phyloP scores from a whole-genome alignment of 1,284 basidiomycete genomes.

The Waitea zeae region DNA sequence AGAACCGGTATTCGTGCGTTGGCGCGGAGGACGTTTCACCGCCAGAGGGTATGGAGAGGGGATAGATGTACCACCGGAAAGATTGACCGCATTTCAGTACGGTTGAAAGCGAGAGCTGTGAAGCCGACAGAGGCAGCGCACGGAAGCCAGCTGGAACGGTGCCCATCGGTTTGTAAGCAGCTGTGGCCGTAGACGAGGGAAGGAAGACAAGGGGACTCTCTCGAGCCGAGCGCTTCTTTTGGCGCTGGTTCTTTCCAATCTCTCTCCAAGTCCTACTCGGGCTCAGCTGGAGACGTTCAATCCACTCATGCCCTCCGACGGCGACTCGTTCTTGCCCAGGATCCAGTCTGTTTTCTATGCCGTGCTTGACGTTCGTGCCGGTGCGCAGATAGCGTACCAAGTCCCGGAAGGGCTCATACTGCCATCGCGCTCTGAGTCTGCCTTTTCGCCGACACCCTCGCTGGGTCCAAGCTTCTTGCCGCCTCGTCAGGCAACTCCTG shows the following conservation, averaged over 20 bases:
- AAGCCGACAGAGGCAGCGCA: constrained; percentile 36
- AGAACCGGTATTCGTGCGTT: constrained; percentile 53
- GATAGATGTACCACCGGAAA: constrained; percentile 56
- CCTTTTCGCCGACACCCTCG: constrained; percentile 11
- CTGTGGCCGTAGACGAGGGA: too few species aligned
- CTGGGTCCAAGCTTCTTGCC: constrained; percentile 8
- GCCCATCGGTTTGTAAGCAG: too few species aligned
- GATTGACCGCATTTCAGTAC: constrained; percentile 71
- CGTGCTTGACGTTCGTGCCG: constrained; percentile 67
- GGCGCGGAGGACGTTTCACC: constrained; percentile 9
- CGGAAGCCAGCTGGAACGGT: constrained; percentile 27
- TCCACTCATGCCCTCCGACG: neutral
- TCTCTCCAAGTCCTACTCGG: too few species aligned
- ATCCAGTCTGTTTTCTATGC: constrained; percentile 82
- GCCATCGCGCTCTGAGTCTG: constrained; percentile 4
- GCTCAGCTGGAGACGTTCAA: too few species aligned
- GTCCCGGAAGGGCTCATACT: constrained; percentile 78
- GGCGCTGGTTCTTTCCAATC: too few species aligned
- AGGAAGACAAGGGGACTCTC: too few species aligned
- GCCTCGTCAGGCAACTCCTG: constrained; percentile 10
- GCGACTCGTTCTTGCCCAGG: constrained; percentile 57
- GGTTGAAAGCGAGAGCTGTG: constrained; percentile 50
- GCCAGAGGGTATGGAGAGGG: constrained; percentile 14
- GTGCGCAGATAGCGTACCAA: constrained; percentile 78
- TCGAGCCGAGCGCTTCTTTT: too few species aligned